Evolutionary conservation across 257 asterid species (phyloP).

Genomic region (Solanum pimpinellifolium): DNA sequence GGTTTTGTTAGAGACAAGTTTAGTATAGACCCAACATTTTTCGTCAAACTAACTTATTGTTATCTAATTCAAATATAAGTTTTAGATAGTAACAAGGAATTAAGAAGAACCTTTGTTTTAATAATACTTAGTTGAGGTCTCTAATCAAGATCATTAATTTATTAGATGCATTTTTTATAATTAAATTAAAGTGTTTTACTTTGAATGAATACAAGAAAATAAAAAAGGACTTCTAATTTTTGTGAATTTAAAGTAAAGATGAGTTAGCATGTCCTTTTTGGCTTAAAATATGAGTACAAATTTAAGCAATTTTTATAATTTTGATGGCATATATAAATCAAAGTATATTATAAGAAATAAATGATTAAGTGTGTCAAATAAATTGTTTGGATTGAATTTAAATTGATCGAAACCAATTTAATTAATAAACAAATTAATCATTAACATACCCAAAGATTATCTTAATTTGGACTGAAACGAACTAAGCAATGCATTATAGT

Average conservation of each 20-base stretch:
- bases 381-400: neutral
- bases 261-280: neutral
- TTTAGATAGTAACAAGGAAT: neutral
- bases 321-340: no score
- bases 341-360: neutral
- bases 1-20: neutral
- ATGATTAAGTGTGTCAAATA: neutral
- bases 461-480: neutral
- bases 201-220: no score
- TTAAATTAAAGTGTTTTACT: neutral
- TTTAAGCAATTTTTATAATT: no score
- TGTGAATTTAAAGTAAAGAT: neutral
- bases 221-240: neutral
- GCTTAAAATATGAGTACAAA: no score
- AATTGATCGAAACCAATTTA: neutral
- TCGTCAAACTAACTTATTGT: neutral
- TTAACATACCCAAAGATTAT: neutral
- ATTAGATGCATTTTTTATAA: neutral
- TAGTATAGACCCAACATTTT: neutral
- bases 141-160: neutral
- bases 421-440: neutral
- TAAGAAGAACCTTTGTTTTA: neutral
- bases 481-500: neutral
- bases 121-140: neutral
- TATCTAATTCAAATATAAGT: neutral